Base-by-base conservation (phyloP, 441 rosid genomes). In the Aleurites moluccanus region DNA sequence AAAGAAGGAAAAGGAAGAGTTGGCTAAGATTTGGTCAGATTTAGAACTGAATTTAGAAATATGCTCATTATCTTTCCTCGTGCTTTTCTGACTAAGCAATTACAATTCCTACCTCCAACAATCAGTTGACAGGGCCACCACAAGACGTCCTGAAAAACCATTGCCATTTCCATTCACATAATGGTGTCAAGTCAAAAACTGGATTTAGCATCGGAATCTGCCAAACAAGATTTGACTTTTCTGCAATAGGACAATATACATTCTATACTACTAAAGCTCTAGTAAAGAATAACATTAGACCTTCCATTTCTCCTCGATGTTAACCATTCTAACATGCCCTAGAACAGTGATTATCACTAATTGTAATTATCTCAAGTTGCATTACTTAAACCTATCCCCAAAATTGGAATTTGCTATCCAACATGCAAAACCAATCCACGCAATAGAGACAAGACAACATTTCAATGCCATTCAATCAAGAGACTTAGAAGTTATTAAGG, bases 381-480 rank as follows among this genome's bases (percentile, higher is more conserved):
- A 47, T 10, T 4, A 50, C 47, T 42, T 18, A 16, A 28, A 42
- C 28, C 57, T 56, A 20, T 4, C 53, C n/a, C 57, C 56, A 20
- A 25, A 25, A 13, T 47, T 44, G 9, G 30, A 28, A 69, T 42
- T 57, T 25, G 14, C 75, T 38, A 33, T 42, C 21, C 25, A 50
- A 14, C 69, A 56, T 49, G 75, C 45, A 63, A 67, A 56, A 60
- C 28, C 75, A 57, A 47, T 49, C 64, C 38, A 11, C 55, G 25
- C 16, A 21, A 30, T 40, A 3, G 64, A 61, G 20, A 49, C 30
- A 20, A 23, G 11, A 63, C 35, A 64, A 35, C 13, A 35, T 75
- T 72, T 40, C 18, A 55, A 47, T 15, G 20, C 18, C 10, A 80
- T 40, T 64, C 52, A 64, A 6, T 25, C 59, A n/a, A 55, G 20